These are phyloP conservation scores for Entomophthora muscae DNA, from an alignment of 371 early-diverging fungal genomes.

Conservation along the genomic window DNA sequence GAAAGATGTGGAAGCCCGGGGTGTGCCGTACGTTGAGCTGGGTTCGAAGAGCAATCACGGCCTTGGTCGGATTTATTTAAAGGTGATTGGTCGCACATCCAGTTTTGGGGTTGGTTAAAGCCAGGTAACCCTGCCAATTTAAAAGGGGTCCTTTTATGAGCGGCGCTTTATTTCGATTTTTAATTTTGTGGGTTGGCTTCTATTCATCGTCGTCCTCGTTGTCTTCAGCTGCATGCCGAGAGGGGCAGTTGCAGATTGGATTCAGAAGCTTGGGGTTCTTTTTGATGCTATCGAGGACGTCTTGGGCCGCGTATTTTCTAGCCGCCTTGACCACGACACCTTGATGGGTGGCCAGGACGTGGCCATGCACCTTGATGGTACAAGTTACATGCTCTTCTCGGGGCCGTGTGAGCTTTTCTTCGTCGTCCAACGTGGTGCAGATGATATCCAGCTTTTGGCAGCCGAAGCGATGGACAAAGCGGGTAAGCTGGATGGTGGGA, in stretches of 20 bases:
- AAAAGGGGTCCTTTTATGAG: no score
- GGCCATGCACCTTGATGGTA: not conserved
- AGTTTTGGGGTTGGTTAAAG: no score
- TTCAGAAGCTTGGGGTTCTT: constrained; percentile 7
- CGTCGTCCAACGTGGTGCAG: constrained; percentile 20
- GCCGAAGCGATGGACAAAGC: constrained; percentile 22
- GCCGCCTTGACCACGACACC: constrained; percentile 21
- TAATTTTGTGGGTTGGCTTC: no score
- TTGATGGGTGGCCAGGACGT: not conserved
- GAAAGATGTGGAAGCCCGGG: no score
- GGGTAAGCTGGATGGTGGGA: constrained; percentile 24
- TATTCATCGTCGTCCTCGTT: no score
- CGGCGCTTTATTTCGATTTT: no score
- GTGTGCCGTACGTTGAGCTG: no score
- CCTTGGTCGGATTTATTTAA: no score
- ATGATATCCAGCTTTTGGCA: constrained; percentile 19
- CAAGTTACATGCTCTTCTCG: not conserved
- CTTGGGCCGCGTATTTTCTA: constrained; percentile 24
- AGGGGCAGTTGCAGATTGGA: constrained; percentile 9
- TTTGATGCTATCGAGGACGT: constrained; percentile 9
- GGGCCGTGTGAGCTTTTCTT: constrained; percentile 7
- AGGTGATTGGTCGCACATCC: no score
- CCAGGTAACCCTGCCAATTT: no score
- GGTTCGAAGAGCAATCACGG: no score
- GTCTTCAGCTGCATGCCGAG: no score